phyloP scores from a whole-genome alignment of 1,139 yeast genomes.

The Lodderomyces jiufengensis region DNA sequence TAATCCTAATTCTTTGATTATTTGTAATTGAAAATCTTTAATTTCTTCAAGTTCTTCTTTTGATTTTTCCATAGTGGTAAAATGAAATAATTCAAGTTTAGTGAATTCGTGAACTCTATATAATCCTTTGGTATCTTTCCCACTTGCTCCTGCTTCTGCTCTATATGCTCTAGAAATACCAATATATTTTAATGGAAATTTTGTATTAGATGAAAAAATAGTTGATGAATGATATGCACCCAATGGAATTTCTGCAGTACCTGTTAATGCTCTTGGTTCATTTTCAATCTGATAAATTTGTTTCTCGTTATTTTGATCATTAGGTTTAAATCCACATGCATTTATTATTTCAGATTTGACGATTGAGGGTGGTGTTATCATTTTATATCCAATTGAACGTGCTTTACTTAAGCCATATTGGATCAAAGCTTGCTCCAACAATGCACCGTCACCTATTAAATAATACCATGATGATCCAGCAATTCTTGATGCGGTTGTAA shows the following conservation, averaged over 20 bases:
- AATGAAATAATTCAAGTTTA: slow-evolving; percentile 90
- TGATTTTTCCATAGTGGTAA: slow-evolving; percentile 52
- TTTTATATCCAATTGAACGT: slow-evolving; percentile 59
- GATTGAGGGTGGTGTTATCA: slow-evolving; percentile 81
- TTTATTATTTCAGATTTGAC: slow-evolving; percentile 72
- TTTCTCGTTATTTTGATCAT: slow-evolving; percentile 82
- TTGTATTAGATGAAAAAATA: slow-evolving; percentile 19
- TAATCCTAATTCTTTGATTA: slow-evolving; percentile 67
- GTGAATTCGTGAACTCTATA: slow-evolving; percentile 97
- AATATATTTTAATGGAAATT: slow-evolving; percentile 57
- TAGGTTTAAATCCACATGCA: slow-evolving; percentile 95
- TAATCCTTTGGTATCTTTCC: slow-evolving; percentile 86
- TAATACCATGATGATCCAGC: slow-evolving; percentile 92
- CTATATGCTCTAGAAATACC: slow-evolving; percentile 88
- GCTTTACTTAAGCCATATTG: slow-evolving; percentile 74
- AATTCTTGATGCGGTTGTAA: slow-evolving; percentile 65
- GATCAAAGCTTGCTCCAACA: slow-evolving; percentile 83
- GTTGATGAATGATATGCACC: slow-evolving; percentile 61
- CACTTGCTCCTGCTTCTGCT: slow-evolving; percentile 98
- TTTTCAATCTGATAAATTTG: slow-evolving; percentile 69
- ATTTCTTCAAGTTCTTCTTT: slow-evolving; percentile 55
- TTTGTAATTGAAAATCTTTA: slow-evolving; percentile 58
- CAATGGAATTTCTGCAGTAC: slow-evolving; percentile 93
- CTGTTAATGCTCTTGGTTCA: slow-evolving; percentile 66
- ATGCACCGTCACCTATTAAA: slow-evolving; percentile 79